Percentiles rank a stretch among this genome's conserved stretches.
phyloP scores from a whole-genome alignment of 768 basidiomycete species.

The Pleurotus cornucopiae region DNA sequence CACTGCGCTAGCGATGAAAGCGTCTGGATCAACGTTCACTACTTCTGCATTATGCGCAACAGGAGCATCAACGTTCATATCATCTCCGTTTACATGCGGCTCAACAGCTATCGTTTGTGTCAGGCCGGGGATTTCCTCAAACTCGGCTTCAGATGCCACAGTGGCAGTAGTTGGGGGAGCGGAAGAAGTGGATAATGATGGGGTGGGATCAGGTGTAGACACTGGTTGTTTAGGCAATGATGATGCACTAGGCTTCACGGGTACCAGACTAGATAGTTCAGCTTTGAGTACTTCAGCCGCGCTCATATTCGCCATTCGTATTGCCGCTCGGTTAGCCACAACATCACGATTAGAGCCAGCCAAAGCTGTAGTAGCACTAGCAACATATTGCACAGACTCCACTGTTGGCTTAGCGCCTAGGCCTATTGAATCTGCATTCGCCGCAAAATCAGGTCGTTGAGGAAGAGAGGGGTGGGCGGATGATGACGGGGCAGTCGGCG shows the following conservation, averaged over 20 bases:
- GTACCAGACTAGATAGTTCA: conserved; percentile 63
- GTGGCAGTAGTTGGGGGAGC: not conserved
- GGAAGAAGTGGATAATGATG: conserved; percentile 6
- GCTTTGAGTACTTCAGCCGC: conserved; percentile 93
- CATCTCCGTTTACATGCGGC: conserved; percentile 4
- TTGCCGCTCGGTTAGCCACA: conserved; percentile 84
- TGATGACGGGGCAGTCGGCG: conserved; percentile 34
- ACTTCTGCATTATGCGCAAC: conserved; percentile 19
- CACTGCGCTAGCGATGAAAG: not conserved
- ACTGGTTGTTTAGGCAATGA: conserved; percentile 31
- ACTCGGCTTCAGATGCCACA: not conserved
- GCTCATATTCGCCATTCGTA: conserved; percentile 94
- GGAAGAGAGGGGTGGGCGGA: conserved; percentile 59
- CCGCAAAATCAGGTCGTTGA: conserved; percentile 67
- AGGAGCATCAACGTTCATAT: conserved; percentile 10
- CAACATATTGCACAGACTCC: conserved; percentile 52
- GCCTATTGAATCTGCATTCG: conserved; percentile 74
- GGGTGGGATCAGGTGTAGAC: conserved; percentile 18
- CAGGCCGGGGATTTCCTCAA: conserved; percentile 4
- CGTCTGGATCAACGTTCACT: conserved; percentile 23
- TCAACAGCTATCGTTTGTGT: not conserved
- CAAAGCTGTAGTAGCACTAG: conserved; percentile 67
- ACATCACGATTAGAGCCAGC: conserved; percentile 88
- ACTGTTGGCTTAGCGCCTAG: conserved; percentile 59
- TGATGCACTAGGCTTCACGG: conserved; percentile 39